These are phyloP conservation scores for Podaxis mareebaensis DNA, from an alignment of 768 basidiomycete genomes.

Conservation along the genomic window DNA sequence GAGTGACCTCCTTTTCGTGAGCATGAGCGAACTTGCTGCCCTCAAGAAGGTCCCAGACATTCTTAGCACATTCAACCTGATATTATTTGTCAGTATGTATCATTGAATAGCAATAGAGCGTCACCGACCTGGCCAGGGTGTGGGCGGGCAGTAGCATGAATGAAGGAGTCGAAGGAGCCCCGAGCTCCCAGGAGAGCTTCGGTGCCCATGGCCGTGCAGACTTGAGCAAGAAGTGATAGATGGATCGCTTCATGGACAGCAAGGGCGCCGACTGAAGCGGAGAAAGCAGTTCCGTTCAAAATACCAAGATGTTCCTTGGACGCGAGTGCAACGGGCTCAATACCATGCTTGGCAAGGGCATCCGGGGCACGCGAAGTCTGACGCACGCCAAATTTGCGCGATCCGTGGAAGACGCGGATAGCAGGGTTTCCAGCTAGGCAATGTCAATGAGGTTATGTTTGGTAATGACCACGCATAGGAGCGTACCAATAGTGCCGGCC, in stretches of 20 bases:
- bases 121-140: conserved; percentile 70
- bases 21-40: conserved; percentile 60
- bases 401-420: conserved; percentile 64
- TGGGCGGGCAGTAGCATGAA: conserved; percentile 71
- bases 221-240: conserved; percentile 60
- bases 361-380: conserved; percentile 50
- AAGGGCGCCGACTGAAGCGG: conserved; percentile 70
- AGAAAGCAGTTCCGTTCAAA: conserved; percentile 77
- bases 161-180: conserved; percentile 68
- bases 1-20: conserved; percentile 63
- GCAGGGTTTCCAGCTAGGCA: conserved; percentile 52
- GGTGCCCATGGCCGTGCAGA: conserved; percentile 78
- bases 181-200: conserved; percentile 72
- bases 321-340: conserved; percentile 59
- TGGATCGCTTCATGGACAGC: conserved; percentile 72
- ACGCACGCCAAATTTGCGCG: conserved; percentile 47
- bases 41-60: conserved; percentile 60
- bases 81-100: neutral
- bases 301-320: conserved; percentile 73
- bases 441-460: neutral
- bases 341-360: conserved; percentile 50
- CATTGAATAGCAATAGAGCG: neutral
- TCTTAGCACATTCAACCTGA: conserved; percentile 65
- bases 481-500: conserved; percentile 62
- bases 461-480: neutral